Evolutionary conservation across 2,329 filamentous ascomycete genomes (phyloP), one percentile per base, ranked within the genome.

Genomic region (Xylariaceae sp.): DNA sequence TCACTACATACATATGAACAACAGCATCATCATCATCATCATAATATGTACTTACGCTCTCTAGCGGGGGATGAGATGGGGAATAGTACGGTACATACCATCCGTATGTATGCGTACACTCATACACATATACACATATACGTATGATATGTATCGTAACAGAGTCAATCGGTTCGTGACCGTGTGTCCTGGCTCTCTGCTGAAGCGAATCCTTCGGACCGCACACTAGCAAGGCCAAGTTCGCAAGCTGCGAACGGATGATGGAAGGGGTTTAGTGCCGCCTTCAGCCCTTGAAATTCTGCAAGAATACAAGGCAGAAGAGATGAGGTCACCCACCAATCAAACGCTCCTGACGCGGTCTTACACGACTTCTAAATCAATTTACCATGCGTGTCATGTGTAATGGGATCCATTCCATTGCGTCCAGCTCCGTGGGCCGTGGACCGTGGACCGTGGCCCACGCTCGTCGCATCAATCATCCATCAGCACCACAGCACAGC

Each of bases 341-440:
- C 68, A 74, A 56, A 44, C 59, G 46, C 44, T 54, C 52, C 56
- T 57, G 63, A 74, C 73, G 72, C 71, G 72, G 59, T 73, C 61
- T 66, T 70, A 71, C 72, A 74, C 72, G 70, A 67, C 69, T 66
- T 67, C 48, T 52, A 58, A 71, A 70, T 63, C 71, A 73, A 73
- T 74, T 71, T 71, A 73, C 67, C 67, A 72, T 73, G 71, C 72
- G 70, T 74, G 71, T 73, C 70, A 69, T 71, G 67, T 69, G 63
- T 65, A 66, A 65, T 63, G 57, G n/a, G 63, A 64, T 63, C 63
- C 59, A 59, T 61, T 55, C 61, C 62, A 59, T 63, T 67, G 60
- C 65, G 57, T 53, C 49, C 44, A 41, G 48, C 57, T 60, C 57
- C 51, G 48, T 60, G 48, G 48, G 42, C 46, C n/a, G n/a, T n/a